These are phyloP conservation scores for Leccinum olivaceopallidum DNA, from an alignment of 768 basidiomycete genomes.

Conservation along the genomic window DNA sequence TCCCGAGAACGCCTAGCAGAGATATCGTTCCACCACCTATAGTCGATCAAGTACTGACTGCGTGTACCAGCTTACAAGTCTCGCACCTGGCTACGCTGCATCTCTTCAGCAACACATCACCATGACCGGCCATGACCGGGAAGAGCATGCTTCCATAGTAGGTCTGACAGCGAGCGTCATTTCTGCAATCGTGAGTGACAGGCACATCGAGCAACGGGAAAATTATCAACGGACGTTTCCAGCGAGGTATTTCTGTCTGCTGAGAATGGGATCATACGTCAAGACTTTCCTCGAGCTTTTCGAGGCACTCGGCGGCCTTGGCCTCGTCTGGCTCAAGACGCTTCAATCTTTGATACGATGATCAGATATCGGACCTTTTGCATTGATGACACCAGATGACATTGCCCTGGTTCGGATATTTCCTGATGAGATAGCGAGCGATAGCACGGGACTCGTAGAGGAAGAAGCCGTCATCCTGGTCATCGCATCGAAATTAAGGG, in stretches of 20 bases:
- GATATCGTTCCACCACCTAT: conserved; percentile 56
- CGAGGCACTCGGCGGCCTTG: conserved; percentile 13
- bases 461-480: conserved; percentile 36
- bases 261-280: conserved; percentile 54
- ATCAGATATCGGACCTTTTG: not conserved
- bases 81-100: conserved; percentile 47
- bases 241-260: conserved; percentile 55
- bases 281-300: conserved; percentile 37
- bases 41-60: not conserved
- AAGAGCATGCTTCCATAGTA: conserved; percentile 42
- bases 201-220: not conserved
- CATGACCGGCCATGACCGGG: conserved; percentile 17
- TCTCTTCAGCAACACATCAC: conserved; percentile 33
- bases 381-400: conserved; percentile 10
- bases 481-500: not conserved
- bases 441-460: conserved; percentile 47
- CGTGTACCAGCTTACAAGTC: not conserved
- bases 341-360: conserved; percentile 28
- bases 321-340: conserved; percentile 21
- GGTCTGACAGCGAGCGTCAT: conserved; percentile 53
- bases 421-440: conserved; percentile 51
- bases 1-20: conserved; percentile 44
- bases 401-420: conserved; percentile 52
- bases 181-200: conserved; percentile 24
- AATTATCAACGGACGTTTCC: conserved; percentile 45